phyloP scores from a whole-genome alignment of 805 yeast genomes.

The Yarrowia sp. region DNA sequence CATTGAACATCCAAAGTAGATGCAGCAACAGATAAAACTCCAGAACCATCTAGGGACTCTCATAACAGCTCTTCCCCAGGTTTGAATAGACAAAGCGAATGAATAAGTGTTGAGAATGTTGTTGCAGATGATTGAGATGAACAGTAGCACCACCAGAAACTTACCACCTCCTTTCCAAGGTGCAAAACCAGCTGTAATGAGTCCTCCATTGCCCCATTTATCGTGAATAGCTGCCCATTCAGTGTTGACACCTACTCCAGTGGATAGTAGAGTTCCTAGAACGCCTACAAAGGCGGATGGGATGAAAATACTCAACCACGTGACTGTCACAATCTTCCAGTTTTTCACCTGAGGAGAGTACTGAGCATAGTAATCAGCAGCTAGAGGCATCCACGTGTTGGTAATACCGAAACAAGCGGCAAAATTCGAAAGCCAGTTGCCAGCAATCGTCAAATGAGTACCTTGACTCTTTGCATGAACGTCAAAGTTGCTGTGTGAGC shows the following conservation, averaged over 20 bases:
- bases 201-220: slow-evolving; percentile 69
- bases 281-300: slow-evolving; percentile 78
- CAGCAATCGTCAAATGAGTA: slow-evolving; percentile 48
- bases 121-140: slow-evolving; percentile 75
- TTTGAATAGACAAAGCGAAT: slow-evolving; percentile 74
- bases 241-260: slow-evolving; percentile 56
- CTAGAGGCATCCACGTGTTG: slow-evolving; percentile 85
- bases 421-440: slow-evolving; percentile 72
- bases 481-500: slow-evolving; percentile 41
- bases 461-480: slow-evolving; percentile 40
- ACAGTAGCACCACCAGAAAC: slow-evolving; percentile 65
- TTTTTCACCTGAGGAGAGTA: slow-evolving; percentile 72
- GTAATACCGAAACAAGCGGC: slow-evolving; percentile 74
- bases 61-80: slow-evolving; percentile 49
- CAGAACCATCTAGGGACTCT: slow-evolving; percentile 76
- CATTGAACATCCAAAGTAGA: slow-evolving; percentile 67
- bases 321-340: slow-evolving; percentile 52
- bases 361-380: slow-evolving; percentile 78
- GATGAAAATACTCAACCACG: slow-evolving; percentile 62
- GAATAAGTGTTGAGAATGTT: slow-evolving; percentile 80
- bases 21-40: slow-evolving; percentile 59
- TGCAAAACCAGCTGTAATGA: slow-evolving; percentile 59
- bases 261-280: slow-evolving; percentile 67
- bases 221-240: slow-evolving; percentile 60
- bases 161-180: slow-evolving; percentile 79